Evolutionary conservation across 306 rosid species (phyloP), one percentile per base, ranked within the genome.

Genomic region (Vigna angularis): DNA sequence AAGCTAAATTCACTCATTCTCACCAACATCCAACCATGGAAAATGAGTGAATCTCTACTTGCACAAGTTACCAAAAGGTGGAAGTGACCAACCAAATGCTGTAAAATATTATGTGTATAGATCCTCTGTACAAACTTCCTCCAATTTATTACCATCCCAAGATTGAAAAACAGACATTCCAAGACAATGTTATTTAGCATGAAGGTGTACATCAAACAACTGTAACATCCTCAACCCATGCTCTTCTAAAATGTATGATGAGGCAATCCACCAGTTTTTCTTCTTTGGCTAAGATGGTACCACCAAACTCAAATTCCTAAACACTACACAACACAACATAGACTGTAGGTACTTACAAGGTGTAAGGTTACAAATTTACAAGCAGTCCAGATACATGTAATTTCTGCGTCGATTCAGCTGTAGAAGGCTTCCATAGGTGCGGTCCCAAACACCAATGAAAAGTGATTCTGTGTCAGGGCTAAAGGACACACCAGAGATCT

Each of bases 401-500:
- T 87, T 82, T 81, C 93, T 81, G 55, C 75, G 76, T 24, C 98
- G 85, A 6, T 88, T 89, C 78, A 84, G 90, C 88, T 93, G 97
- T 9, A 93, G 91, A 55, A 93, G 97, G 82, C 98, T 89, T 77
- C 98, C 94, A 47, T 91, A 91, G 15, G 93, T 91, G 55, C 93
- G 98, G 83, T 93, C 94, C 94, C 93, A 91, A 28, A 89, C 91
- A 38, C 98, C 98, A 0, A 93, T 73, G 57, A 93, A 93, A 40
- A 93, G 97, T 0, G 97, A 89, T 75, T 93, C 97, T 0, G 98
- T 88, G 81, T 93, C 98, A 0, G 98, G 98, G 87, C 98, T 93
- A 86, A 93, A 91, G n/a, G 98, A 91, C 70, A 93, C 83, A 53
- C 98, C 97, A 20, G 98, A 89, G 79, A 93, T 86, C 89, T 93